A percentile compares a stretch with the other conserved stretches of the same genome.
Evolutionary conservation across 2,329 filamentous ascomycete species (phyloP).

Genomic region (Didymella pomorum): DNA sequence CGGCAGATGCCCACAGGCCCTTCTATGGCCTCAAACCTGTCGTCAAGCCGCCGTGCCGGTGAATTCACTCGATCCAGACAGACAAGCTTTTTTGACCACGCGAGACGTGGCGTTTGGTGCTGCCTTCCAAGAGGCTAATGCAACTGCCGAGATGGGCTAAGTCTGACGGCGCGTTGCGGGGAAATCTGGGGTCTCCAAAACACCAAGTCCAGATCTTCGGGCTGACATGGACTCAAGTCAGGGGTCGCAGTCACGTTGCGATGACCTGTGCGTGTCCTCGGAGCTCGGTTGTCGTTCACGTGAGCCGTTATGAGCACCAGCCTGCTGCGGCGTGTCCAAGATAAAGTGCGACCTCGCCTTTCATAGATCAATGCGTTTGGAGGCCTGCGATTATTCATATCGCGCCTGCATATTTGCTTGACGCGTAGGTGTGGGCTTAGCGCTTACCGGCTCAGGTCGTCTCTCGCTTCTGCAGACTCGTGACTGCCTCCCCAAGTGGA

Average conservation of each 20-base stretch:
- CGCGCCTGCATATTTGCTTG: background rate
- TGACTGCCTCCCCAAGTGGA: too few relatives aligned
- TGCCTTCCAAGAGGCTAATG: slow-evolving; percentile 12
- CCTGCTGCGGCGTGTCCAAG: background rate
- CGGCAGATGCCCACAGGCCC: slow-evolving; percentile 12
- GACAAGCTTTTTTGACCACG: background rate
- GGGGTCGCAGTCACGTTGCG: slow-evolving; percentile 1
- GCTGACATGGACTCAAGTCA: background rate
- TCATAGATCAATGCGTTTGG: too few relatives aligned
- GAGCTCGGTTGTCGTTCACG: slow-evolving; percentile 16
- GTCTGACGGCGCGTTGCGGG: slow-evolving; percentile 7
- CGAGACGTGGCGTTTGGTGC: slow-evolving; percentile 3
- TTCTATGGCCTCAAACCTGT: background rate
- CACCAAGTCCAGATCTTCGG: slow-evolving; percentile 7
- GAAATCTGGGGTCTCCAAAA: slow-evolving; percentile 10
- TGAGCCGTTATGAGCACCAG: background rate
- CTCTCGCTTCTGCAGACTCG: background rate
- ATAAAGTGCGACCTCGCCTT: background rate
- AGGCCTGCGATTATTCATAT: background rate
- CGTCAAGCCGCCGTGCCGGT: background rate
- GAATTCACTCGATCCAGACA: slow-evolving; percentile 8
- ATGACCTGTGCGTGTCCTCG: background rate
- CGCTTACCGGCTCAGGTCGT: background rate
- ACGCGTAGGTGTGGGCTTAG: background rate
- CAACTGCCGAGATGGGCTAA: slow-evolving; percentile 15